Base-by-base conservation (phyloP, 352 stramenopile genomes). In the Blastocystis sp. region DNA sequence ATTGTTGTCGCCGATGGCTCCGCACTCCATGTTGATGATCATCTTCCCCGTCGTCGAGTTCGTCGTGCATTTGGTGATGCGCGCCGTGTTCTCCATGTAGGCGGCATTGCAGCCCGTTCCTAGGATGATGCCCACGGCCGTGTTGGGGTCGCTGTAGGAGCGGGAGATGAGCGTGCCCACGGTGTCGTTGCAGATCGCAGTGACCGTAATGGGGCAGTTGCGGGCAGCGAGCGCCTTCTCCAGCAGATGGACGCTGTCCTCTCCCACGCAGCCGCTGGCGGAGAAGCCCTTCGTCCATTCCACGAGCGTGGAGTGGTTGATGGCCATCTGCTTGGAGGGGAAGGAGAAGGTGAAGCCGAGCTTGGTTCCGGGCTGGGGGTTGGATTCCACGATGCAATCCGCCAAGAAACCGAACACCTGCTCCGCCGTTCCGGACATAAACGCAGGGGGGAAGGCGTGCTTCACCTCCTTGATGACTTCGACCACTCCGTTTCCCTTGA, bases 21-120 rank as follows among this genome's bases (percentile, higher is more conserved):
- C 90, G 87, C 90, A 91, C 89, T 91, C 90, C n/a, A 87, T 91
- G 74, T 92, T 91, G 60, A 91, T 91, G 57, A 91, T 87, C 87
- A 91, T 90, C 7, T 70, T 71, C 2, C 61, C 74, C 21, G 57
- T 70, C 10, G n/a, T 11, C 43, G 57, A 70, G 28, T 89, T 74
- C 14, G 19, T 34, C 10, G 42, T n/a, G 34, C 71, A 48, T 63
- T 91, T 91, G 24, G 43, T 61, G 43, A 91, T 91, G 61, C 84
- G 87, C 21, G 68, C 82, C 54, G 89, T 79, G 21, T 87, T 90
- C 69, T 91, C 90, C 1, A 90, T 74, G 89, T 91, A 91, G 24
- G 82, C 81, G 21, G 90, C 90, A 66, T 91, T 91, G 48, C 80
- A 91, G 45, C 90, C 90, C 1, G 90, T 91, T 45, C 90, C 90